Percentiles rank a stretch among this genome's conserved stretches.
phyloP scores from a whole-genome alignment of 225 moss, liverwort and hornwort genomes.

The Pleurozium schreberi region DNA sequence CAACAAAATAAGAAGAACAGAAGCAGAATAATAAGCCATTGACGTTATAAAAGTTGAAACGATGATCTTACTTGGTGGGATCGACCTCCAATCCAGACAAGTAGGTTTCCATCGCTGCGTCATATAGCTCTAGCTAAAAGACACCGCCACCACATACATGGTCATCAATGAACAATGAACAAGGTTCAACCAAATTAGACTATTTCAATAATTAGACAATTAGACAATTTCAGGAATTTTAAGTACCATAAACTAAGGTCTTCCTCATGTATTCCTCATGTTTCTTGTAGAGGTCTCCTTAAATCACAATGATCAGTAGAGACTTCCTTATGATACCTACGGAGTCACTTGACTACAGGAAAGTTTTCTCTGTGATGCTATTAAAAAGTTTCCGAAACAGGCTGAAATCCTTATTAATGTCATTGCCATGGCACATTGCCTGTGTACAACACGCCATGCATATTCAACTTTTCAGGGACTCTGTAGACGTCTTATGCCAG shows the following conservation, averaged over 20 bases:
- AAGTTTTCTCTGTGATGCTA: neutral
- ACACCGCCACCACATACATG: neutral
- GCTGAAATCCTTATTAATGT: neutral
- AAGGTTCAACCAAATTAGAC: neutral
- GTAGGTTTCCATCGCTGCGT: constrained; percentile 55
- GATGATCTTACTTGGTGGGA: constrained; percentile 41
- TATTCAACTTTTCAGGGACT: neutral
- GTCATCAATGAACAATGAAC: neutral
- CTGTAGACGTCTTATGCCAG: neutral
- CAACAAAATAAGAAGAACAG: neutral
- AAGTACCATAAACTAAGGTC: neutral
- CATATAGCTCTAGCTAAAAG: constrained; percentile 79
- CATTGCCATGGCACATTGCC: neutral
- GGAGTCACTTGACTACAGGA: neutral
- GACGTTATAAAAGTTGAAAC: neutral
- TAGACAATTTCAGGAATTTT: neutral
- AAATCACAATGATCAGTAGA: neutral
- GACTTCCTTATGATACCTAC: neutral
- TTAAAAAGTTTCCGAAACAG: neutral
- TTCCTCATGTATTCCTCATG: neutral
- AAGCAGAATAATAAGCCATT: neutral
- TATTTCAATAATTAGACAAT: neutral
- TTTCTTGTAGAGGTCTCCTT: neutral
- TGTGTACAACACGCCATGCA: neutral
- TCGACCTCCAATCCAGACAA: constrained; percentile 67